These are phyloP conservation scores for Talinum fruticosum DNA, from an alignment of 148 eudicot genomes.

Conservation along the genomic window DNA sequence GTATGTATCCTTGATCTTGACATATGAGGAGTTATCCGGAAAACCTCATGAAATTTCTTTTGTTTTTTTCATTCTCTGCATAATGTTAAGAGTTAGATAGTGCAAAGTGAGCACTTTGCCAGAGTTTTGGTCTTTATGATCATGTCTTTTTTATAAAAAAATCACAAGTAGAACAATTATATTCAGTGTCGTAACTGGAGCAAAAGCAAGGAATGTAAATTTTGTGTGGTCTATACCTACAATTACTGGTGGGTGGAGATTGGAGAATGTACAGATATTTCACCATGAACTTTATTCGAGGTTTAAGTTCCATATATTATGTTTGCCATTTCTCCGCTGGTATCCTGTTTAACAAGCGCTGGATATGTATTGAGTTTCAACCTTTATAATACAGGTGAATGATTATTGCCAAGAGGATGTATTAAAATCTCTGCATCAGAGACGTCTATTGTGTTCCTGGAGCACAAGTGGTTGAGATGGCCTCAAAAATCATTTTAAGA, in stretches of 20 bases:
- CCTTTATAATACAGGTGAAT: constrained; percentile 8
- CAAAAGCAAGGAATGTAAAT: background rate
- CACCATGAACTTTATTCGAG: background rate
- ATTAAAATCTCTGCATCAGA: background rate
- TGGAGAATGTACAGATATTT: background rate
- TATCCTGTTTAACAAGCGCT: background rate
- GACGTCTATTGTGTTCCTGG: background rate
- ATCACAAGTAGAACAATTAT: background rate
- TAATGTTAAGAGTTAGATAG: background rate
- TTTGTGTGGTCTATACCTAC: background rate
- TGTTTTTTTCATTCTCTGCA: background rate
- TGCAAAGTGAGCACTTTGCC: background rate
- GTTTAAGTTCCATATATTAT: background rate
- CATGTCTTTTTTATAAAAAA: background rate
- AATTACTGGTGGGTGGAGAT: background rate
- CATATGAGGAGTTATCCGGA: background rate
- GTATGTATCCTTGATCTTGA: background rate
- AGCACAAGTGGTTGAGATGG: background rate
- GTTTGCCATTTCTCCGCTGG: background rate
- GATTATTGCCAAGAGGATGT: background rate
- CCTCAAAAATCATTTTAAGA: background rate
- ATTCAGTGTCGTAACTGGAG: background rate
- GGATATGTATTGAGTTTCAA: background rate
- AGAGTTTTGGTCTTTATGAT: background rate
- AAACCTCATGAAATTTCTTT: background rate